Conservation (phyloP, 2,329 filamentous ascomycete genomes). For the Trichoderma sp. region DNA sequence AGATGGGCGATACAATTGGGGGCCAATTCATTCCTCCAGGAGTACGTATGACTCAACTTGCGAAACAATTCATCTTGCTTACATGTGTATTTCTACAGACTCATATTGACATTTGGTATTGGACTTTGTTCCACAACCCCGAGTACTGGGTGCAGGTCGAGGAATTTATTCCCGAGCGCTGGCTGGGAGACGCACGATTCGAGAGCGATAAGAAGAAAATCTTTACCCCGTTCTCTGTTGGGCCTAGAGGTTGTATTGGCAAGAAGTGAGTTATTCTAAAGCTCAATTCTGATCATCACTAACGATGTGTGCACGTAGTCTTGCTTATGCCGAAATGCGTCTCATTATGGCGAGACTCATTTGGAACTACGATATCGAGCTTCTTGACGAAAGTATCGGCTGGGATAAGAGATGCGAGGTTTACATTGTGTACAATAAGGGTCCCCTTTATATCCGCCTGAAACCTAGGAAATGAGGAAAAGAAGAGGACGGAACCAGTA, state of each 20-base stretch:
- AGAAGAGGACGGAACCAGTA: neutral
- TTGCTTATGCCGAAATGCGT: conserved; percentile 33
- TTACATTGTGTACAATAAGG: conserved; percentile 17
- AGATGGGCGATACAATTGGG: conserved; percentile 30
- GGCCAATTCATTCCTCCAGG: conserved; percentile 33
- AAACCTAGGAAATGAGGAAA: neutral
- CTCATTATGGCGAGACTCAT: conserved; percentile 29
- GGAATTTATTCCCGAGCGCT: conserved; percentile 39
- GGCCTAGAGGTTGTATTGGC: conserved; percentile 33
- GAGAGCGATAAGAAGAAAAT: conserved; percentile 26
- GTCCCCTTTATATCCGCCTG: neutral
- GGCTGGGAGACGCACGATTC: conserved; percentile 28
- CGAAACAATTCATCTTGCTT: neutral
- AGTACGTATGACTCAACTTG: conserved; percentile 24
- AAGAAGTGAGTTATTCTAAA: conserved; percentile 27
- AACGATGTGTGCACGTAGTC: conserved; percentile 20
- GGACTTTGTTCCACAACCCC: conserved; percentile 34
- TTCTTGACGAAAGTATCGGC: conserved; percentile 21
- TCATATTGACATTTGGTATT: conserved; percentile 35
- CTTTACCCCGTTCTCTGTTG: conserved; percentile 31
- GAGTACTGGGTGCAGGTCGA: conserved; percentile 33
- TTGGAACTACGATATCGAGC: conserved; percentile 30
- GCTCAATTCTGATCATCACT: neutral
- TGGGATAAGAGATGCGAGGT: conserved; percentile 13
- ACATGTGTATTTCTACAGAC: conserved; percentile 13